Base-by-base conservation (phyloP, 768 basidiomycete genomes). In the Lepiota venenata region DNA sequence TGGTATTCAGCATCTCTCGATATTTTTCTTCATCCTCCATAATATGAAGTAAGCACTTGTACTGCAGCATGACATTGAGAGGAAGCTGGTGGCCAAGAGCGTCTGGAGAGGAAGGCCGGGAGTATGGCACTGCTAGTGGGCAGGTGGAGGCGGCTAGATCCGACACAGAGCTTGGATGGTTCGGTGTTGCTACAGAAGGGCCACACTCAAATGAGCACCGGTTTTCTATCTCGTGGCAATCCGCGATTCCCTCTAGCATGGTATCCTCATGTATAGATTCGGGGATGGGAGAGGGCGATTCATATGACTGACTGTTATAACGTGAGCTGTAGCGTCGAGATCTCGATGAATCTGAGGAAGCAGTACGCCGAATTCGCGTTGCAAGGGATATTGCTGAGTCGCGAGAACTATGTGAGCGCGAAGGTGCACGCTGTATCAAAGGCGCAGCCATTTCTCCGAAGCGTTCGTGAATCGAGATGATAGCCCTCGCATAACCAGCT, bases 11-110 rank as follows among this genome's bases (percentile, higher is more conserved):
- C 21, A 52, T 5, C 16, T 43, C 16, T 8, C 15, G 27, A 10
- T 25, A 43, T 12, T 25, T 35, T 15, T 44, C 50, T 12, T 52
- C 50, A 18, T 52, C 50, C n/a, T 29, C 22, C 15, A 52, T 43
- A 18, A 52, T 21, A 8, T 22, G 43, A 3, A 37, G 7, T 14
- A 52, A 5, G 2, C 29, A 20, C 12, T 44, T 37, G 40, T 52
- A 52, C 15, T 32, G 25, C 11, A 32, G 8, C 32, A 32, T 7
- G 10, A 32, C 10, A 32, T 32, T 8, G 2, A 32, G 32, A 11
- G 32, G 32, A 32, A 32, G 32, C 32, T 3, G 32, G 9, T 7
- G 27, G n/a, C 39, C 4, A 11, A 41, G 50, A 42, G 36, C n/a
- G 14, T 47, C 27, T 2, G n/a, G 20, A 32, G 18, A 2, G 25